These are phyloP conservation scores for Colletotrichum zoysiae DNA, from an alignment of 2,329 filamentous ascomycete species.

Conservation along the genomic window DNA sequence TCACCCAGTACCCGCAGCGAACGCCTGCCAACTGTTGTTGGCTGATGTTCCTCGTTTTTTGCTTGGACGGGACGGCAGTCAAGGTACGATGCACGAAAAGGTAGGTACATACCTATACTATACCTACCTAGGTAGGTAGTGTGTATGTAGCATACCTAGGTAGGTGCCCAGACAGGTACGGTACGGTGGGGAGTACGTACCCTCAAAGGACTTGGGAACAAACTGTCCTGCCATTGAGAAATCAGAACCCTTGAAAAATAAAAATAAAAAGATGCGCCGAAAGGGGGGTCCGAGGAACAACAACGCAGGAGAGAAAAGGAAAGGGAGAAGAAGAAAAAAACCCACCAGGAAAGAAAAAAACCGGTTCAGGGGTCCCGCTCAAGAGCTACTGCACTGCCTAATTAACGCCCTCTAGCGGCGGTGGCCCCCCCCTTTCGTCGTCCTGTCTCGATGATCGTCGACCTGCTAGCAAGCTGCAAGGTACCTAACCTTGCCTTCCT, in stretches of 20 bases:
- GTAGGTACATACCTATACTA: too few relatives aligned
- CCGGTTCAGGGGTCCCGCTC: constrained; percentile 33
- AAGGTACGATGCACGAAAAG: neutral
- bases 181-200: constrained; percentile 2
- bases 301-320: neutral
- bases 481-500: constrained; percentile 13
- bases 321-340: too few relatives aligned
- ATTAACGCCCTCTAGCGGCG: constrained; percentile 35
- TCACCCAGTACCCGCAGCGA: constrained; percentile 25
- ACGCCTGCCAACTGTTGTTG: constrained; percentile 36
- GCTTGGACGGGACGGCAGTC: neutral
- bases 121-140: too few relatives aligned
- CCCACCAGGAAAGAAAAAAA: constrained; percentile 4
- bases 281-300: neutral
- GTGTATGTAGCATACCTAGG: too few relatives aligned
- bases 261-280: neutral
- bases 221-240: neutral
- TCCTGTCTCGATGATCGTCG: constrained; percentile 33
- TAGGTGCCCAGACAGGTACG: too few relatives aligned
- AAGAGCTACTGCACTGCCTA: constrained; percentile 5
- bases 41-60: constrained; percentile 8
- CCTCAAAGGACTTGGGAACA: neutral
- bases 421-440: constrained; percentile 38
- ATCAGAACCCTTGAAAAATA: neutral
- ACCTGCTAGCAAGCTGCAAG: constrained; percentile 10